Evolutionary conservation across 305 asterid species (phyloP).

Genomic region (Ruellia speciosa): DNA sequence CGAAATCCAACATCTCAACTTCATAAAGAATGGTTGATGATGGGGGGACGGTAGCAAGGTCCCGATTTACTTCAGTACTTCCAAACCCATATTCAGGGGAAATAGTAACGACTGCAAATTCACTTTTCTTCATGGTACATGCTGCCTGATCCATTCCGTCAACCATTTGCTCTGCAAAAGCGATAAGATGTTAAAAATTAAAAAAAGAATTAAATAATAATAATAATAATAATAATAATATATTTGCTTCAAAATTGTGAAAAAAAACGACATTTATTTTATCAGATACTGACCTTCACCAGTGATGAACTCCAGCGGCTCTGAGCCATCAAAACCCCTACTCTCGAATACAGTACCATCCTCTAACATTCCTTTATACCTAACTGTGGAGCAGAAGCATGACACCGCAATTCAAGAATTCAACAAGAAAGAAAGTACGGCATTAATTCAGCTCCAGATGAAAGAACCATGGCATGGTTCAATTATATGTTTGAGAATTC

Average conservation of each 20-base stretch:
- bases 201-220: too few relatives aligned
- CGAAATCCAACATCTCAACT: conserved; percentile 67
- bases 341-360: conserved; percentile 57
- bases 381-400: conserved; percentile 34
- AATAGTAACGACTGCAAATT: conserved; percentile 45
- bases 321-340: conserved; percentile 46
- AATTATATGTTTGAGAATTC: too few relatives aligned
- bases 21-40: conserved; percentile 51
- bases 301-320: conserved; percentile 47
- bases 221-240: too few relatives aligned
- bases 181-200: conserved; percentile 2
- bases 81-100: conserved; percentile 59
- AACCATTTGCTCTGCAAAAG: conserved; percentile 51
- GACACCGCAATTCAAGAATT: background rate
- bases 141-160: conserved; percentile 58
- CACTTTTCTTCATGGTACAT: conserved; percentile 61
- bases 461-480: too few relatives aligned
- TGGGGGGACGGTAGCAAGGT: conserved; percentile 46
- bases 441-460: too few relatives aligned
- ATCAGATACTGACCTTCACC: conserved; percentile 49
- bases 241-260: too few relatives aligned
- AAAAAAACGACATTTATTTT: too few relatives aligned
- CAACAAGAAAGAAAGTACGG: too few relatives aligned
- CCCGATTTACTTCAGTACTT: conserved; percentile 39
- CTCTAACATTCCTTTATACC: conserved; percentile 54